A percentile compares a stretch with the other conserved stretches of the same genome.
Conservation (phyloP, 345 rosid species). For the Capsella bursapastoris region DNA sequence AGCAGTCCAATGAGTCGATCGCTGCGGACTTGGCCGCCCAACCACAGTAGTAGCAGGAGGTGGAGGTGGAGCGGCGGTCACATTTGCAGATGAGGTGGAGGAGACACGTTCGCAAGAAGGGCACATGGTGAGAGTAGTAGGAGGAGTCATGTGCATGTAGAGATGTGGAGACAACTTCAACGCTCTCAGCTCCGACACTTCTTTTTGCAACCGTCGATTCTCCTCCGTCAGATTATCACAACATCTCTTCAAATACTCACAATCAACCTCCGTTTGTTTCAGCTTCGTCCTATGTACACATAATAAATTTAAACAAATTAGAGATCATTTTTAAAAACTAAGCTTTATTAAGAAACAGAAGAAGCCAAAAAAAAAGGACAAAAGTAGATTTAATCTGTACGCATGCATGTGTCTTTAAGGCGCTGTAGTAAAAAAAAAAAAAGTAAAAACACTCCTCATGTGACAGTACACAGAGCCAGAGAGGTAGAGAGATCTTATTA, state of each 20-base stretch:
- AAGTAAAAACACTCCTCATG: constrained; percentile 30
- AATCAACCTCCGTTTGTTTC: constrained; percentile 91
- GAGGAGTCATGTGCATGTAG: constrained; percentile 84
- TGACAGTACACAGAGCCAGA: constrained; percentile 38
- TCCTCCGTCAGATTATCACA: constrained; percentile 80
- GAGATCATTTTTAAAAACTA: neutral
- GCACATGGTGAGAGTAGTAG: constrained; percentile 88
- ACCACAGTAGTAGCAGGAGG: constrained; percentile 23
- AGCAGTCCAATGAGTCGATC: constrained; percentile 26
- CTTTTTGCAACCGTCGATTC: constrained; percentile 78
- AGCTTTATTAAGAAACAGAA: neutral
- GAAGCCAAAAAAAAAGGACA: neutral
- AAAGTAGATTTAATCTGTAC: neutral
- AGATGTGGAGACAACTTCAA: constrained; percentile 76
- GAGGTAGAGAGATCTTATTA: constrained; percentile 14
- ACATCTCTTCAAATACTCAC: constrained; percentile 78
- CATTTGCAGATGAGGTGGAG: constrained; percentile 36
- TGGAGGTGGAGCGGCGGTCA: neutral
- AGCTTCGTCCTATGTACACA: constrained; percentile 63
- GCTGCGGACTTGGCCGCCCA: constrained; percentile 40
- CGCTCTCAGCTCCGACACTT: constrained; percentile 80
- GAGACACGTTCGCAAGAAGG: constrained; percentile 89
- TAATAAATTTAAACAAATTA: neutral
- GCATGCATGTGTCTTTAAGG: constrained; percentile 36
- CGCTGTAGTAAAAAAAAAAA: constrained; percentile 39